These are phyloP conservation scores for Cutaneotrichosporon curvatum DNA, from an alignment of 1,284 basidiomycete genomes.

Conservation along the genomic window DNA sequence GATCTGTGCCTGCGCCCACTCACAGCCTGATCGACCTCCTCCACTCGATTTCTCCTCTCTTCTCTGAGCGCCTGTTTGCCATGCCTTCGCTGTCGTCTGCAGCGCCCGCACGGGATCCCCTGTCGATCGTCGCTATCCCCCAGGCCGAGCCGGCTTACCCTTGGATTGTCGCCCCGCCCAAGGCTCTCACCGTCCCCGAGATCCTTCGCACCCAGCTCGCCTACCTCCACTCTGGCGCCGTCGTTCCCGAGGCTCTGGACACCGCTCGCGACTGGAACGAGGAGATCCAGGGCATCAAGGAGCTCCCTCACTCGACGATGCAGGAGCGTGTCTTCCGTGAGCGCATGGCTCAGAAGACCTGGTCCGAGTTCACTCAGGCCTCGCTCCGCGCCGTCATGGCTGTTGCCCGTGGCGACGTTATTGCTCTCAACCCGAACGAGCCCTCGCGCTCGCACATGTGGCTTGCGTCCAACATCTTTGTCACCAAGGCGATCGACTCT, in stretches of 20 bases:
- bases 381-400: slow-evolving; percentile 50
- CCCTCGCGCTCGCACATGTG: slow-evolving; percentile 52
- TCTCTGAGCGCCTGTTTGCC: slow-evolving; percentile 43
- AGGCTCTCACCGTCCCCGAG: slow-evolving; percentile 47
- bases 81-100: slow-evolving; percentile 33
- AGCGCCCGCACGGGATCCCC: slow-evolving; percentile 38
- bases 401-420: slow-evolving; percentile 51
- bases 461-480: slow-evolving; percentile 54
- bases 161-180: slow-evolving; percentile 47
- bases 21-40: slow-evolving; percentile 53
- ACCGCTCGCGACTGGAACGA: slow-evolving; percentile 56
- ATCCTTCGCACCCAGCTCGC: slow-evolving; percentile 53
- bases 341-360: slow-evolving; percentile 51
- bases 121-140: slow-evolving; percentile 50
- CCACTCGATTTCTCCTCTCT: slow-evolving; percentile 47
- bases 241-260: slow-evolving; percentile 50
- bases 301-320: slow-evolving; percentile 50
- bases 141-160: slow-evolving; percentile 52
- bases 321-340: slow-evolving; percentile 53
- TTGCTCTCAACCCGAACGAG: slow-evolving; percentile 55
- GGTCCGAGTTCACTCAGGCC: slow-evolving; percentile 52
- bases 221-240: slow-evolving; percentile 53
- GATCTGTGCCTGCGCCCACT: slow-evolving; percentile 30
- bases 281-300: slow-evolving; percentile 53
- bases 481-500: slow-evolving; percentile 54